A percentile compares a stretch with the other conserved stretches of the same genome.
phyloP scores from a whole-genome alignment of 139 green algal species.

The Micractinium conductrix region DNA sequence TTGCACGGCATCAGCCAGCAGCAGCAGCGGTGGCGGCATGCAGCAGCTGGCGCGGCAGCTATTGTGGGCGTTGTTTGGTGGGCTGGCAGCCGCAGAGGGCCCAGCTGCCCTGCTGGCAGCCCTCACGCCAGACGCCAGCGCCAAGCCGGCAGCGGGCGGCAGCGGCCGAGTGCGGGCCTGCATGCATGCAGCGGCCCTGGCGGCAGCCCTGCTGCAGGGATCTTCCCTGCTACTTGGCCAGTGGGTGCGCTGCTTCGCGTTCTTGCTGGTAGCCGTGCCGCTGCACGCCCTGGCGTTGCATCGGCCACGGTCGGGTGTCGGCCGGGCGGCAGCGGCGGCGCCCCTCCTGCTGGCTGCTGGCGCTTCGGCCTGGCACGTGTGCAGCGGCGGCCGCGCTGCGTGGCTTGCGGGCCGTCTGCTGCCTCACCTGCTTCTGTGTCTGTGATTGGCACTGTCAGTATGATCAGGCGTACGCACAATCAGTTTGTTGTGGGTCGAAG shows the following conservation, averaged over 20 bases:
- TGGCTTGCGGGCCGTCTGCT: background rate
- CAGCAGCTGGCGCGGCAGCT: background rate
- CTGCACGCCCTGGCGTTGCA: background rate
- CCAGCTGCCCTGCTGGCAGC: background rate
- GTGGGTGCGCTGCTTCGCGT: constrained; percentile 10
- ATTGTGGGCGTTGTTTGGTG: background rate
- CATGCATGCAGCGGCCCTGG: background rate
- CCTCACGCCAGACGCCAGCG: background rate
- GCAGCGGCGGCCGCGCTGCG: background rate
- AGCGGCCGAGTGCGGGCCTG: background rate
- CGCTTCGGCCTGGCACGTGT: background rate
- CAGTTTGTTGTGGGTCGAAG: no score
- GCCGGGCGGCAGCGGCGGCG: background rate
- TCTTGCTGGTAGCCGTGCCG: background rate
- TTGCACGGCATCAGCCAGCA: background rate
- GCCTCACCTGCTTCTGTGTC: background rate
- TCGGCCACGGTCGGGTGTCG: background rate
- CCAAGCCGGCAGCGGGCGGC: background rate
- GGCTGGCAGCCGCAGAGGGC: background rate
- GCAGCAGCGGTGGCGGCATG: background rate
- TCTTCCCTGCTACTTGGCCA: background rate
- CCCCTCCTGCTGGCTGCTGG: background rate
- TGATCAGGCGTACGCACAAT: no score
- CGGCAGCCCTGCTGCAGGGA: background rate
- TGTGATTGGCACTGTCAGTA: no score